Percentiles rank a stretch among this genome's conserved stretches.
These are phyloP conservation scores for Poteriospumella lacustris DNA, from an alignment of 108 stramenopile genomes.

Conservation along the genomic window DNA sequence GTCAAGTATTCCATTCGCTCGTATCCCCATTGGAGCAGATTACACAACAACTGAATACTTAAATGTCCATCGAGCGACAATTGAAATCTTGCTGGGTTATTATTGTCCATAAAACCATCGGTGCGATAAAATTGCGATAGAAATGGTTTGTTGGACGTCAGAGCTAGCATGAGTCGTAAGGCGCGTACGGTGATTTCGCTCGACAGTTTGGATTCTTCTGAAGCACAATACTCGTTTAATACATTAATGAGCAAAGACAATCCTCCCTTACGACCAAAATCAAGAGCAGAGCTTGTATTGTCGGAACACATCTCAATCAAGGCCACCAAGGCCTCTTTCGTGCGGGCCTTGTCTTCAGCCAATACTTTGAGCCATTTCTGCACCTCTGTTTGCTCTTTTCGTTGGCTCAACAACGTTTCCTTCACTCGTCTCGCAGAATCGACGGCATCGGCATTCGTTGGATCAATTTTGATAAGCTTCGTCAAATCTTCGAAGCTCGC, in stretches of 20 bases:
- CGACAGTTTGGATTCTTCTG: too few species aligned
- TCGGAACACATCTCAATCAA: neutral
- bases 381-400: too few species aligned
- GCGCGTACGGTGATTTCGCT: neutral
- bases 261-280: neutral
- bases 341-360: too few species aligned
- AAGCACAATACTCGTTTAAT: conserved; percentile 1
- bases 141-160: neutral
- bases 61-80: too few species aligned
- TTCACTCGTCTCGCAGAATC: neutral
- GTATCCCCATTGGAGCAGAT: too few species aligned
- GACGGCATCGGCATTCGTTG: conserved; percentile 11
- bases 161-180: neutral
- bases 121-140: neutral
- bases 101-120: neutral
- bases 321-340: too few species aligned
- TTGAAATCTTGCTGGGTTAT: neutral
- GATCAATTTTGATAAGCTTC: conserved; percentile 32
- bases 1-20: too few species aligned
- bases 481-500: conserved; percentile 60
- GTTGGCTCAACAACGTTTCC: too few species aligned
- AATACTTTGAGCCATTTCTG: too few species aligned
- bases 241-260: neutral
- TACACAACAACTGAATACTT: too few species aligned
- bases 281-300: neutral